These are phyloP conservation scores for Orobanche coerulescens DNA, from an alignment of 257 asterid genomes.

Conservation along the genomic window DNA sequence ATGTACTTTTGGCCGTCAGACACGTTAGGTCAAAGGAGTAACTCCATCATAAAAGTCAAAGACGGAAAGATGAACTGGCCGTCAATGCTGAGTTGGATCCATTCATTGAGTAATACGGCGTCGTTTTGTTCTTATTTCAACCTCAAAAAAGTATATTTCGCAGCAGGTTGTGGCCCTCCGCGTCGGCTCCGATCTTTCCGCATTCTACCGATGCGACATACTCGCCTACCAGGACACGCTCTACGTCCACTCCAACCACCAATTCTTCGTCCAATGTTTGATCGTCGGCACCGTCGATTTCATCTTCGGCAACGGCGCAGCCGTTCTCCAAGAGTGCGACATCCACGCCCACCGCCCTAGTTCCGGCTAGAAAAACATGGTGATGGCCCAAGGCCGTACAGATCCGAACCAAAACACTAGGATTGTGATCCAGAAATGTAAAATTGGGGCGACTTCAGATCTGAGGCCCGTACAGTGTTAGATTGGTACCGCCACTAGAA, in stretches of 20 bases:
- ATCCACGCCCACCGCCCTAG: slow-evolving; percentile 54
- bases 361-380: slow-evolving; percentile 49
- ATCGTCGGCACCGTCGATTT: slow-evolving; percentile 54
- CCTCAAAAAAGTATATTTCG: too few relatives aligned
- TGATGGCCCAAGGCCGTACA: slow-evolving; percentile 60
- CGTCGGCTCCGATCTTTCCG: slow-evolving; percentile 53
- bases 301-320: slow-evolving; percentile 55
- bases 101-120: too few relatives aligned
- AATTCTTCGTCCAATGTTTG: slow-evolving; percentile 43
- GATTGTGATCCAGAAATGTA: slow-evolving; percentile 45
- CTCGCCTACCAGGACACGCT: slow-evolving; percentile 48
- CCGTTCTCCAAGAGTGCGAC: slow-evolving; percentile 45
- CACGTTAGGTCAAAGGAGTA: too few relatives aligned
- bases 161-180: slow-evolving; percentile 74
- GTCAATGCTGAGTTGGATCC: too few relatives aligned
- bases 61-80: too few relatives aligned
- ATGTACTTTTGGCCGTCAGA: too few relatives aligned
- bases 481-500: too few relatives aligned
- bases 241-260: slow-evolving; percentile 56
- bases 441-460: slow-evolving; percentile 57
- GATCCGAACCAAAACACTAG: slow-evolving; percentile 73
- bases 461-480: slow-evolving; percentile 37
- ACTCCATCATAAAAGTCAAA: too few relatives aligned
- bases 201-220: slow-evolving; percentile 48
- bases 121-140: too few relatives aligned